phyloP scores from a whole-genome alignment of 2,329 filamentous ascomycete species.

The Aurifilum marmelostoma region DNA sequence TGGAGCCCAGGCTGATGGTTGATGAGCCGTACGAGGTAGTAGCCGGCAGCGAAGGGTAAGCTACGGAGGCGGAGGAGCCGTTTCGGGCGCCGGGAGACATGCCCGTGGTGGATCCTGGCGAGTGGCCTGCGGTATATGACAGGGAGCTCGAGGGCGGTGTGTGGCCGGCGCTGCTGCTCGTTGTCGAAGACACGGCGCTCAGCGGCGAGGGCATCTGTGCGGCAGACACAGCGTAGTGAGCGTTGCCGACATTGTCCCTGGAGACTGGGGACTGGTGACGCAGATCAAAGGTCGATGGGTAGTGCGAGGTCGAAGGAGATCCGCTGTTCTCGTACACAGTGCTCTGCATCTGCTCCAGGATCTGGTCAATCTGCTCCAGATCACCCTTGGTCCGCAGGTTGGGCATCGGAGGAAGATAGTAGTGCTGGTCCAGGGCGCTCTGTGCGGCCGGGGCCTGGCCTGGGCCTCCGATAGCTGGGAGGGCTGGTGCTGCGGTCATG shows the following conservation, averaged over 20 bases:
- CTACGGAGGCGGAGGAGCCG: conserved; percentile 61
- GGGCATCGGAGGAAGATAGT: conserved; percentile 84
- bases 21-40: conserved; percentile 72
- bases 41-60: conserved; percentile 76
- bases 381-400: conserved; percentile 93
- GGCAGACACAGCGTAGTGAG: conserved; percentile 48
- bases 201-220: conserved; percentile 65
- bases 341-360: conserved; percentile 93
- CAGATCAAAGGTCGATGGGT: conserved; percentile 66
- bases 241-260: conserved; percentile 34
- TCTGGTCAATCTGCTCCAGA: conserved; percentile 88
- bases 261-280: conserved; percentile 48
- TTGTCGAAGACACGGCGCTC: conserved; percentile 59
- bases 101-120: conserved; percentile 70
- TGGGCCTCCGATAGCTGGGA: conserved; percentile 58
- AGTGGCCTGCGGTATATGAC: conserved; percentile 79
- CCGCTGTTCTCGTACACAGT: conserved; percentile 94
- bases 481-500: conserved; percentile 48
- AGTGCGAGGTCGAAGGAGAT: conserved; percentile 78
- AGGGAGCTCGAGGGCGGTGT: conserved; percentile 76
- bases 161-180: conserved; percentile 69
- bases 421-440: conserved; percentile 73
- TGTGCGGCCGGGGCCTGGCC: conserved; percentile 52
- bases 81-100: conserved; percentile 70
- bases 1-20: conserved; percentile 71